These are phyloP conservation scores for Sporothrix inflata DNA, from an alignment of 2,329 filamentous ascomycete species.

Conservation along the genomic window DNA sequence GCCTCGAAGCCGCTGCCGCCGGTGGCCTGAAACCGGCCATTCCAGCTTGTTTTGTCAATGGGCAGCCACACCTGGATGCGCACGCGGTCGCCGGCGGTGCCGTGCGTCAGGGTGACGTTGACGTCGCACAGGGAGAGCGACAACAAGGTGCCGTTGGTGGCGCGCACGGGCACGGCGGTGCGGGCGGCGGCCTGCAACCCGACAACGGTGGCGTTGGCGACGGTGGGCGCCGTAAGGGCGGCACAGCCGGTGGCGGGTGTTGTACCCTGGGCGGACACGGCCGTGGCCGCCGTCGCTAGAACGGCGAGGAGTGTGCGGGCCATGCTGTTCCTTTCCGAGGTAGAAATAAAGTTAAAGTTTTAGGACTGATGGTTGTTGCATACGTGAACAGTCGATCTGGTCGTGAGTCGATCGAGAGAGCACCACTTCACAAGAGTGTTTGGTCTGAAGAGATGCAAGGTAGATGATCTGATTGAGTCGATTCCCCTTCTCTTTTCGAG, in stretches of 20 bases:
- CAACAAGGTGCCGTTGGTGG: not conserved
- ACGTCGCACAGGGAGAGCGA: not conserved
- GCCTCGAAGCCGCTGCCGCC: constrained; percentile 4
- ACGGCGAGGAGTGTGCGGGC: not conserved
- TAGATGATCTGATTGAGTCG: not conserved
- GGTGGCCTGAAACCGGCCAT: not conserved
- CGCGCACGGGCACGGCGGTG: not conserved
- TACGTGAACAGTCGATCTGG: no score
- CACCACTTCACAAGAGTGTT: not conserved
- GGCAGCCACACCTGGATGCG: constrained; percentile 1
- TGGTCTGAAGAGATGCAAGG: not conserved
- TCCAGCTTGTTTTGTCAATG: not conserved
- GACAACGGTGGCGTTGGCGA: not conserved
- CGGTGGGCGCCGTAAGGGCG: not conserved
- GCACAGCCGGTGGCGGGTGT: not conserved
- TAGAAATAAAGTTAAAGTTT: not conserved
- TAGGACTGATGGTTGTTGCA: not conserved
- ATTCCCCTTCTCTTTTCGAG: not conserved
- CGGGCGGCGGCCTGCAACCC: not conserved
- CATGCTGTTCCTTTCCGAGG: not conserved
- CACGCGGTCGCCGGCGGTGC: not conserved
- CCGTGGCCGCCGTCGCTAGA: not conserved
- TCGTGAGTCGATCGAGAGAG: not conserved
- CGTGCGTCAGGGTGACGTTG: constrained; percentile 9
- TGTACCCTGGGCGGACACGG: not conserved